phyloP scores from a whole-genome alignment of 345 rosid species.

The Bruguiera gymnorhiza region DNA sequence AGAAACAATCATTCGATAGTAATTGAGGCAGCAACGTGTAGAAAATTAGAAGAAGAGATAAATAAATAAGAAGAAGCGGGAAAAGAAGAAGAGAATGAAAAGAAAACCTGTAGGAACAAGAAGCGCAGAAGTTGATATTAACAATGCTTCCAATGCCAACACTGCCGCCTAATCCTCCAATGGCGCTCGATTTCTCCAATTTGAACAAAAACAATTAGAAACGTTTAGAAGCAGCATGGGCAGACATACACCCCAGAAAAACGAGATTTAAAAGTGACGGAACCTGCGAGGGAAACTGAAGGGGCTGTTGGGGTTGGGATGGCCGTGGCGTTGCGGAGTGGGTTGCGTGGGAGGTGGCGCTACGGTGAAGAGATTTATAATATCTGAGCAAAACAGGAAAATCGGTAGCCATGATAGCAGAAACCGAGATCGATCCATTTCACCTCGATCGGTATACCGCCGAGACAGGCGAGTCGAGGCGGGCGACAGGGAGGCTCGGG shows the following conservation, averaged over 20 bases:
- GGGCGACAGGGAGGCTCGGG: no score
- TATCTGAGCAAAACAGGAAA: constrained; percentile 22
- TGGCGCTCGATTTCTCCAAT: constrained; percentile 24
- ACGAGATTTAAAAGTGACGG: not conserved
- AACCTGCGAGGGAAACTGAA: constrained; percentile 24
- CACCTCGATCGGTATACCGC: no score
- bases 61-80: not conserved
- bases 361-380: constrained; percentile 21
- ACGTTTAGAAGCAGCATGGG: not conserved
- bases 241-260: no score
- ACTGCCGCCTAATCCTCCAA: constrained; percentile 3
- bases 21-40: no score
- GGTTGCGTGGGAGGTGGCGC: constrained; percentile 3
- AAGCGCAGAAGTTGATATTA: constrained; percentile 32
- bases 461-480: no score
- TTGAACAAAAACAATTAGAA: not conserved
- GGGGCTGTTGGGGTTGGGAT: not conserved
- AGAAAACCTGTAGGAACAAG: constrained; percentile 32
- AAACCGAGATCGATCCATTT: constrained; percentile 32
- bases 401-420: constrained; percentile 29
- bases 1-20: no score
- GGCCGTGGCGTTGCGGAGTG: not conserved
- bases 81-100: not conserved
- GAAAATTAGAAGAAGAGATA: no score
- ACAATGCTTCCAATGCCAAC: constrained; percentile 29